Base-by-base conservation (phyloP, 2,329 filamentous ascomycete species). In the Akanthomyces uredinophilus region DNA sequence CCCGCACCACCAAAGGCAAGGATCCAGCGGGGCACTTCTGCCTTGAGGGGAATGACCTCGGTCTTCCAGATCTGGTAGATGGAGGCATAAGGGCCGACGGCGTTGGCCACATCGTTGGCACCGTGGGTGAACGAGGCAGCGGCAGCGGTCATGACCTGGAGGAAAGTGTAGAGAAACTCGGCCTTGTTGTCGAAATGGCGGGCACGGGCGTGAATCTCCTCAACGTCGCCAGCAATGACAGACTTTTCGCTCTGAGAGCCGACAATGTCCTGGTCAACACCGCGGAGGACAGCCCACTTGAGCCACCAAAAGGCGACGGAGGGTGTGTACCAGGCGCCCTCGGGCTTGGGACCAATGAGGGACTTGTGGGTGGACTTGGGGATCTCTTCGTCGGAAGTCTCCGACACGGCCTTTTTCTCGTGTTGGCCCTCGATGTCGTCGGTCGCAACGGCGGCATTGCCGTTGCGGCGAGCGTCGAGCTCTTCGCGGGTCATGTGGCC, bases 61-160 rank as follows among this genome's bases (percentile, higher is more conserved):
- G 76, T 78, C 37, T 74, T 68, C 83, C 84, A 89, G 65, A 87
- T 82, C 64, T 83, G 75, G 73, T 79, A 89, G 68, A 88, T 84
- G 58, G 84, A 82, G 2, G 86, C 83, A 69, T 83, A 87, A 1
- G 86, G 86, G 0, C 85, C 85, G 60, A 87, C 80, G 32, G 85
- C 84, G 69, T 82, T 88, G 67, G 83, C 78, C 22, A 89, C 83
- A 64, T 89, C 87, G 71, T 89, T 89, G 66, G 85, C 84, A 27
- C 87, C 87, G 74, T 89, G 86, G 2, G 83, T 82, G 65, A 88
- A 87, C 4, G 84, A 87, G 16, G 85, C 83, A 37, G 85, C 84
- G 66, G 82, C 81, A 11, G 86, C 85, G 5, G 85, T 85, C 74
- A 85, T 77, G 67, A 86, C 72, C 67, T 86, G 84, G 35, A 85